These are phyloP conservation scores for Trichoderma breve DNA, from an alignment of 2,329 filamentous ascomycete genomes.

Conservation along the genomic window DNA sequence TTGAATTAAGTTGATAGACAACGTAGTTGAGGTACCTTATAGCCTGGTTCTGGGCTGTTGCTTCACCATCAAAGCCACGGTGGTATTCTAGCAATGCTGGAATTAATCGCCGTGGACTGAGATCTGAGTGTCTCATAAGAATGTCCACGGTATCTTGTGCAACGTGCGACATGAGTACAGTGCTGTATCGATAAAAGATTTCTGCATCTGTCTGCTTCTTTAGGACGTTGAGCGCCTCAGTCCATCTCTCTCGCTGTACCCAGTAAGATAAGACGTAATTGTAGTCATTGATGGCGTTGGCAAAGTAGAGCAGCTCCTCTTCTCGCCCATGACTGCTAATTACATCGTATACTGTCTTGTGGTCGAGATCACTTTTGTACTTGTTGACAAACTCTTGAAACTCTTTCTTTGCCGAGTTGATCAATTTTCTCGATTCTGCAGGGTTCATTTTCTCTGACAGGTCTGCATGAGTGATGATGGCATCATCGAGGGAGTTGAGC, in stretches of 20 bases:
- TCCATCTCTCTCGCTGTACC: slow-evolving; percentile 93
- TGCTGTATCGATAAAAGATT: slow-evolving; percentile 95
- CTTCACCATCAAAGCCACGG: slow-evolving; percentile 62
- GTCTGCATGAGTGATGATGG: slow-evolving; percentile 85
- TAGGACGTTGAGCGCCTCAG: slow-evolving; percentile 79
- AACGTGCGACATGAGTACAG: slow-evolving; percentile 89
- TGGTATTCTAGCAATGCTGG: slow-evolving; percentile 94
- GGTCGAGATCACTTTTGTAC: slow-evolving; percentile 84
- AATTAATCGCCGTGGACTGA: slow-evolving; percentile 84
- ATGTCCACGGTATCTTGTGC: slow-evolving; percentile 89
- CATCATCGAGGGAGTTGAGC: slow-evolving; percentile 90
- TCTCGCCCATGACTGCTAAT: slow-evolving; percentile 94
- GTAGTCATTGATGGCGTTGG: slow-evolving; percentile 83
- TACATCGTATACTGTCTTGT: slow-evolving; percentile 90
- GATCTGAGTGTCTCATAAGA: slow-evolving; percentile 82
- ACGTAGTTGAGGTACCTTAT: slow-evolving; percentile 90
- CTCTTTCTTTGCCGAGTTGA: slow-evolving; percentile 69
- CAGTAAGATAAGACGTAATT: slow-evolving; percentile 95
- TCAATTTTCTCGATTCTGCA: slow-evolving; percentile 67
- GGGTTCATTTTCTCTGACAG: slow-evolving; percentile 69
- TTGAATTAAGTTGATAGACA: slow-evolving; percentile 79
- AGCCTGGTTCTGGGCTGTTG: slow-evolving; percentile 79
- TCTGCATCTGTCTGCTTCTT: slow-evolving; percentile 91
- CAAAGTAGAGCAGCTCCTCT: slow-evolving; percentile 87
- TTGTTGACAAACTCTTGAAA: slow-evolving; percentile 85